These are phyloP conservation scores for Stephanodiscus triporus DNA, from an alignment of 108 stramenopile species.

Conservation along the genomic window DNA sequence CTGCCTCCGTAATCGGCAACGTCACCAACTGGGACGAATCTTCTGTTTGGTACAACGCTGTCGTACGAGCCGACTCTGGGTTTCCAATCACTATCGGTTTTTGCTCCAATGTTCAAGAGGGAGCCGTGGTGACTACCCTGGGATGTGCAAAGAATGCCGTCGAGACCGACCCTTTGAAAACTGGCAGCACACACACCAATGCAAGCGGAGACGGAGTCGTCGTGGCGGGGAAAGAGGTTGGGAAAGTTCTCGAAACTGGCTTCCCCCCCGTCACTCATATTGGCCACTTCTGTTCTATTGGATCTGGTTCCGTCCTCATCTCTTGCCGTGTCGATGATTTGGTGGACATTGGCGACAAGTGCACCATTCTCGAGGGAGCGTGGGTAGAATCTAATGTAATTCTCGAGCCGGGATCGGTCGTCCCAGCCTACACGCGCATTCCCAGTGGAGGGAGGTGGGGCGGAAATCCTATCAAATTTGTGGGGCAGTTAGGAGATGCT, in stretches of 20 bases:
- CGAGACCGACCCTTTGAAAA: slow-evolving; percentile 47
- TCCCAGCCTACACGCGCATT: slow-evolving; percentile 85
- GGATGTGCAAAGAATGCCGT: slow-evolving; percentile 53
- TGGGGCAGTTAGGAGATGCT: slow-evolving; percentile 71
- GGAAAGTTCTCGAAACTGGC: slow-evolving; percentile 64
- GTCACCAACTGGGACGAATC: slow-evolving; percentile 95
- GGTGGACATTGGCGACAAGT: slow-evolving; percentile 85
- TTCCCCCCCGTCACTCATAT: slow-evolving; percentile 84
- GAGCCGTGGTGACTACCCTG: slow-evolving; percentile 86
- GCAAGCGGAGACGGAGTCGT: slow-evolving; percentile 40
- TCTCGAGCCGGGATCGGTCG: slow-evolving; percentile 90
- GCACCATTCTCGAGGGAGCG: slow-evolving; percentile 87
- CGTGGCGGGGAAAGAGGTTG: slow-evolving; percentile 40
- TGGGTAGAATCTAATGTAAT: slow-evolving; percentile 85
- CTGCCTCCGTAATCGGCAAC: slow-evolving; percentile 96
- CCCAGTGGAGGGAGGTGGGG: slow-evolving; percentile 91
- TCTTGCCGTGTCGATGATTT: slow-evolving; percentile 88
- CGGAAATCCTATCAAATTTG: slow-evolving; percentile 89
- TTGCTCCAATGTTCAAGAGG: slow-evolving; percentile 85
- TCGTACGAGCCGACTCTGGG: slow-evolving; percentile 89
- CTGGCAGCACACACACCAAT: slow-evolving; percentile 30
- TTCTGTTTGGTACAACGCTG: slow-evolving; percentile 97
- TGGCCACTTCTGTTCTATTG: slow-evolving; percentile 86
- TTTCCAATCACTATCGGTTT: slow-evolving; percentile 88
- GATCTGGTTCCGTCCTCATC: slow-evolving; percentile 78